Base-by-base conservation (phyloP, 2,329 filamentous ascomycete genomes). In the Neonectria faginata region DNA sequence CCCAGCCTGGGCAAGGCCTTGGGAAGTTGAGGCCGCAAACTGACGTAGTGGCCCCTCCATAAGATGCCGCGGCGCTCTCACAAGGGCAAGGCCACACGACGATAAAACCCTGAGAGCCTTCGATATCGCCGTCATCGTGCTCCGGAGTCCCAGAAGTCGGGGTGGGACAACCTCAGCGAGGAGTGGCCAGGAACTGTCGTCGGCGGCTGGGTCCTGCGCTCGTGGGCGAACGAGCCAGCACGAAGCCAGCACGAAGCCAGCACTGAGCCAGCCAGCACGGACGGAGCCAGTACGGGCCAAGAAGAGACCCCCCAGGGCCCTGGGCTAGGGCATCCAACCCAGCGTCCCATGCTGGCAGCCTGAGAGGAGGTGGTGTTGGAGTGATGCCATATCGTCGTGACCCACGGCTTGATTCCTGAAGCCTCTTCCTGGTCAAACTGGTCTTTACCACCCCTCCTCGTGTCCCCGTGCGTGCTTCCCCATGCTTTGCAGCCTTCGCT, bases 21-120 rank as follows among this genome's bases (percentile, higher is more conserved):
- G 57, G 59, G 44, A 42, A 29, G 50, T 56, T 51, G 57, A 60
- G 47, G 31, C 57, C 54, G 48, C 33, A 48, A 52, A 70, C 66
- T 72, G 72, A 74, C 71, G 71, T 74, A 69, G 69, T 70, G 65
- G 50, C 68, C 71, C 71, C 68, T 69, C 68, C 64, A 61, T 22
- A 48, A 69, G 64, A 66, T 71, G 62, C 65, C 67, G 63, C 68
- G 61, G 65, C 55, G 64, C 66, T 64, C 69, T 64, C 57, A 61
- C 60, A 66, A 65, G 64, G 63, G 60, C 58, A 67, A 65, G 60
- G 64, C 64, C 62, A 69, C 67, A 67, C 54, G 58, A 70, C 65
- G 61, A 33, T 59, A 66, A 66, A 66, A 67, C 67, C 67, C 65
- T 70, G 68, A 65, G 66, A 68, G 57, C 57, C 36, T 73, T 64